phyloP scores from a whole-genome alignment of 148 eudicot genomes.

The Linanthus parryae region DNA sequence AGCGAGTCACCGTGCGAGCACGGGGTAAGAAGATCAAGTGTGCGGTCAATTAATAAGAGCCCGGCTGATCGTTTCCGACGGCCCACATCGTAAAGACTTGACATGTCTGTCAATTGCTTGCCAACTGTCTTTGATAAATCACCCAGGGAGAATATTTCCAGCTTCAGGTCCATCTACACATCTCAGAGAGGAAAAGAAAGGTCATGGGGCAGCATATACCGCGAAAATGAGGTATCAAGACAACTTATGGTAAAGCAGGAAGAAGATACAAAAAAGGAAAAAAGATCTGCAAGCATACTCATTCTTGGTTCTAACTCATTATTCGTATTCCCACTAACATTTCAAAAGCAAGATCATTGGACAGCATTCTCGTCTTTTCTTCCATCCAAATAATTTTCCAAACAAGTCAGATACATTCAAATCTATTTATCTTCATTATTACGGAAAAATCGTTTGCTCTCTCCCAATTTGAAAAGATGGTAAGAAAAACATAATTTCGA shows the following conservation, averaged over 20 bases:
- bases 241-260: too few species aligned
- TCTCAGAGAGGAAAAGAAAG: conserved; percentile 9
- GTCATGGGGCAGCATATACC: conserved; percentile 2
- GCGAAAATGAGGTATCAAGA: not conserved
- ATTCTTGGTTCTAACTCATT: too few species aligned
- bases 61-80: conserved; percentile 91
- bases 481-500: too few species aligned
- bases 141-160: conserved; percentile 93
- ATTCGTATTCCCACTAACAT: too few species aligned
- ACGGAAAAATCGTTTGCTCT: too few species aligned
- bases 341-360: too few species aligned
- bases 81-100: conserved; percentile 98
- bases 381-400: too few species aligned
- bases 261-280: too few species aligned
- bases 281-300: too few species aligned
- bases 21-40: conserved; percentile 94
- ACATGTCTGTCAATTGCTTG: conserved; percentile 90
- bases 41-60: conserved; percentile 82
- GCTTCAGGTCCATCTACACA: conserved; percentile 93
- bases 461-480: too few species aligned
- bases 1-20: conserved; percentile 92
- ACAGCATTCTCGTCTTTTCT: too few species aligned
- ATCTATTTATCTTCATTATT: too few species aligned
- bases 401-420: not conserved
- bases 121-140: conserved; percentile 86